A percentile compares a stretch with the other conserved stretches of the same genome.
Conservation (phyloP, 139 green algal genomes). For the Haematococcus sp. region DNA sequence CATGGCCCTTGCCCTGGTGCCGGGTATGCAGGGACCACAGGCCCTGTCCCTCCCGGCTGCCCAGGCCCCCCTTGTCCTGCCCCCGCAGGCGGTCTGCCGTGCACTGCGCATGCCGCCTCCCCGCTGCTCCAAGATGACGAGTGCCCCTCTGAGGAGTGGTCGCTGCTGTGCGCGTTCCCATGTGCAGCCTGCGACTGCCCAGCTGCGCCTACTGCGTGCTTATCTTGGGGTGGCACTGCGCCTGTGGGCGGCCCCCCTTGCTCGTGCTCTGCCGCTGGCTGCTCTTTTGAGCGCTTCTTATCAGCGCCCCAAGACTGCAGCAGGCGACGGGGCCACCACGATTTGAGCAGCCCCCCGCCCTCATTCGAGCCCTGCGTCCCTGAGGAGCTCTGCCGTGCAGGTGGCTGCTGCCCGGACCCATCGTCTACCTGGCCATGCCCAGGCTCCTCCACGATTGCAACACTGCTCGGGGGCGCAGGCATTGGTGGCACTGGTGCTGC, state of each 20-base stretch:
- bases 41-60: too few species aligned
- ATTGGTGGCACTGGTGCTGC: too few species aligned
- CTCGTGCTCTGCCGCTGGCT: constrained; percentile 14
- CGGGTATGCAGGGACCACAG: not conserved
- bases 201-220: too few species aligned
- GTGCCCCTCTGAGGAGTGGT: not conserved
- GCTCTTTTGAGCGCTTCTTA: not conserved
- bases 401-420: too few species aligned
- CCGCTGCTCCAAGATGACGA: constrained; percentile 3
- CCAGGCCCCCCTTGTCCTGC: not conserved
- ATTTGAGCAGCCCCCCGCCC: constrained; percentile 13
- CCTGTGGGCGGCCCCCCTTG: not conserved
- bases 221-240: not conserved
- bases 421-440: too few species aligned
- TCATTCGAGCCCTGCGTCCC: not conserved
- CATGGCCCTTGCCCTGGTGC: not conserved
- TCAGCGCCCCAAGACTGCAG: constrained; percentile 19
- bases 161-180: not conserved
- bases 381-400: too few species aligned
- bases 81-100: too few species aligned
- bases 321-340: constrained; percentile 29
- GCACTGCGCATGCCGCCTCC: not conserved
- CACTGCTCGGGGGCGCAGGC: too few species aligned
- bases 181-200: too few species aligned
- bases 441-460: too few species aligned